These are phyloP conservation scores for Talaromyces verruculosus DNA, from an alignment of 2,329 filamentous ascomycete species.

Conservation along the genomic window DNA sequence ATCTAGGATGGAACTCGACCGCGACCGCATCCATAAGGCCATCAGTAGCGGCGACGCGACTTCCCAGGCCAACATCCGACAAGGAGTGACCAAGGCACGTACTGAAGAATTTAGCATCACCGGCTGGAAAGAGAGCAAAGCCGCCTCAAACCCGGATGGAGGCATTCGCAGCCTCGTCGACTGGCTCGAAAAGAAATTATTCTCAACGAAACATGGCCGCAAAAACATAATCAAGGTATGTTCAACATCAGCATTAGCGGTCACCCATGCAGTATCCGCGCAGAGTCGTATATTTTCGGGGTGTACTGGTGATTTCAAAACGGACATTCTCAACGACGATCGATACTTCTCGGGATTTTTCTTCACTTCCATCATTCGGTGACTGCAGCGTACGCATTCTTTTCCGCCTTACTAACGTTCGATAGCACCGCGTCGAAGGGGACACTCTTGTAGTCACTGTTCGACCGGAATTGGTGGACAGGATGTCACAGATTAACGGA, in stretches of 20 bases:
- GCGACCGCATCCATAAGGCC: conserved; percentile 34
- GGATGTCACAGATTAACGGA: conserved; percentile 66
- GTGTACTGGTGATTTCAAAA: conserved; percentile 44
- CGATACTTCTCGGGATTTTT: conserved; percentile 33
- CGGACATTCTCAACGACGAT: conserved; percentile 47
- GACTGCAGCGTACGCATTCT: conserved; percentile 45
- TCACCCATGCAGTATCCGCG: conserved; percentile 35
- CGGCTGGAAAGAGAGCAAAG: conserved; percentile 69
- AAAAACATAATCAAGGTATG: conserved; percentile 77
- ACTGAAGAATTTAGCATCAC: conserved; percentile 49
- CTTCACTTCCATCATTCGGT: conserved; percentile 39
- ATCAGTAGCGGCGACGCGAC: conserved; percentile 37
- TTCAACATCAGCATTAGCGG: conserved; percentile 49
- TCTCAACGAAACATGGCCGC: conserved; percentile 52
- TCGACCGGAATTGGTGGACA: conserved; percentile 62
- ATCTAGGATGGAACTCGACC: conserved; percentile 23
- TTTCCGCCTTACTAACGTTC: conserved; percentile 65
- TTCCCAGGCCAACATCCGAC: conserved; percentile 42
- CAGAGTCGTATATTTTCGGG: conserved; percentile 22
- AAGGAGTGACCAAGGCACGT: conserved; percentile 33
- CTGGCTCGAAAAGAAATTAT: conserved; percentile 71
- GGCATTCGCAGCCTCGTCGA: conserved; percentile 64
- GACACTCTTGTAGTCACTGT: conserved; percentile 69
- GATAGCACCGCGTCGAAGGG: conserved; percentile 68
- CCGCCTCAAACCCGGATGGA: conserved; percentile 64